Conservation (phyloP, 2,329 filamentous ascomycete genomes). For the Madurella fahalii region DNA sequence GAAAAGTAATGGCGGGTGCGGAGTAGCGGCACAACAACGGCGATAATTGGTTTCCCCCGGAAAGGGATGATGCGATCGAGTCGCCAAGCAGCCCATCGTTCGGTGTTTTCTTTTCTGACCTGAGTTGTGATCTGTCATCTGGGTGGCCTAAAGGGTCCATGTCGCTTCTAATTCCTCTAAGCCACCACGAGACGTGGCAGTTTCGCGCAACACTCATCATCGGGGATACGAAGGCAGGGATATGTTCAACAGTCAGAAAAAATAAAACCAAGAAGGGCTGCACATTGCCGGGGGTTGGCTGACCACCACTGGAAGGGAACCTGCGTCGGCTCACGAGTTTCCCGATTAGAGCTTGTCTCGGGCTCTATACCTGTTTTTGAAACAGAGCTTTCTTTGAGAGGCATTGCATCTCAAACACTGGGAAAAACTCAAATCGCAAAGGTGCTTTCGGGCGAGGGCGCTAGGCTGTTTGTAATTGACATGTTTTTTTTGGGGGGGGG, state of each 20-base stretch:
- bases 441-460: not conserved
- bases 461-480: not conserved
- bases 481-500: not conserved
- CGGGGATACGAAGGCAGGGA: constrained; percentile 8
- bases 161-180: constrained; percentile 5
- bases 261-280: not conserved
- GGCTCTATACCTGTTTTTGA: constrained; percentile 1
- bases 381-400: constrained; percentile 6
- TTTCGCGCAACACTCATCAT: not conserved
- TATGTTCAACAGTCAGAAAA: constrained; percentile 9
- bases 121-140: constrained; percentile 6
- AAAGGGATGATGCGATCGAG: constrained; percentile 9
- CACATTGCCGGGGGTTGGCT: constrained; percentile 3
- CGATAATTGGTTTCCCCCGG: constrained; percentile 11
- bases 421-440: constrained; percentile 4
- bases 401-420: not conserved
- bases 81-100: not conserved
- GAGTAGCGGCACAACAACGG: constrained; percentile 6
- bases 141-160: not conserved
- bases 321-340: not conserved
- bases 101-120: not conserved
- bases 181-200: constrained; percentile 13
- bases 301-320: constrained; percentile 6
- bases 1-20: not conserved
- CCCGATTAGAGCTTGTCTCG: constrained; percentile 3